Percentiles rank a stretch among this genome's conserved stretches.
phyloP scores from a whole-genome alignment of 2,329 filamentous ascomycete genomes.

The Fusarium burgessii region DNA sequence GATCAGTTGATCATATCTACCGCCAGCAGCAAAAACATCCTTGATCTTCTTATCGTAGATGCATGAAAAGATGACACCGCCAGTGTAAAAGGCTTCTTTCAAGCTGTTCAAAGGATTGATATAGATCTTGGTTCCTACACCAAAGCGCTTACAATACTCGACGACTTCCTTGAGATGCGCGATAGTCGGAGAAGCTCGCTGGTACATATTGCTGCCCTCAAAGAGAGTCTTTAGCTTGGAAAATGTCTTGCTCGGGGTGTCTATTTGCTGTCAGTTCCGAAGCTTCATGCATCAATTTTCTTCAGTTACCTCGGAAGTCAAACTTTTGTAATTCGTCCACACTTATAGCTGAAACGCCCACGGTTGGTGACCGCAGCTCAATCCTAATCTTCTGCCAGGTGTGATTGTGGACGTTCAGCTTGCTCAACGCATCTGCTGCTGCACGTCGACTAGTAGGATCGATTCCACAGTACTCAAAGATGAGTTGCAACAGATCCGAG shows the following conservation, averaged over 20 bases:
- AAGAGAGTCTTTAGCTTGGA: slow-evolving; percentile 70
- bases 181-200: slow-evolving; percentile 80
- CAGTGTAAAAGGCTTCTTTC: slow-evolving; percentile 90
- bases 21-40: slow-evolving; percentile 92
- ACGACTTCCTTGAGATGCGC: slow-evolving; percentile 84
- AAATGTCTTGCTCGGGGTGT: slow-evolving; percentile 68
- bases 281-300: background rate
- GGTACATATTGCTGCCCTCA: slow-evolving; percentile 74
- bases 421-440: slow-evolving; percentile 87
- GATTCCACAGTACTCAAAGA: slow-evolving; percentile 92
- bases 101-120: slow-evolving; percentile 87
- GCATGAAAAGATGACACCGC: slow-evolving; percentile 90
- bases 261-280: slow-evolving; percentile 50
- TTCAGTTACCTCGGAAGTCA: slow-evolving; percentile 79
- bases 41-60: slow-evolving; percentile 85
- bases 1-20: slow-evolving; percentile 91
- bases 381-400: slow-evolving; percentile 86
- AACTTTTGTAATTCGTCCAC: slow-evolving; percentile 91
- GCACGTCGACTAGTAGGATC: slow-evolving; percentile 73
- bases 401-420: slow-evolving; percentile 83
- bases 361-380: slow-evolving; percentile 82
- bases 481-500: slow-evolving; percentile 83
- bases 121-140: slow-evolving; percentile 81
- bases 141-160: slow-evolving; percentile 80
- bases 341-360: slow-evolving; percentile 88